Evolutionary conservation across 768 basidiomycete genomes (phyloP), one percentile per base, ranked within the genome.

Genomic region (Gloeopeniophorella convolvens): DNA sequence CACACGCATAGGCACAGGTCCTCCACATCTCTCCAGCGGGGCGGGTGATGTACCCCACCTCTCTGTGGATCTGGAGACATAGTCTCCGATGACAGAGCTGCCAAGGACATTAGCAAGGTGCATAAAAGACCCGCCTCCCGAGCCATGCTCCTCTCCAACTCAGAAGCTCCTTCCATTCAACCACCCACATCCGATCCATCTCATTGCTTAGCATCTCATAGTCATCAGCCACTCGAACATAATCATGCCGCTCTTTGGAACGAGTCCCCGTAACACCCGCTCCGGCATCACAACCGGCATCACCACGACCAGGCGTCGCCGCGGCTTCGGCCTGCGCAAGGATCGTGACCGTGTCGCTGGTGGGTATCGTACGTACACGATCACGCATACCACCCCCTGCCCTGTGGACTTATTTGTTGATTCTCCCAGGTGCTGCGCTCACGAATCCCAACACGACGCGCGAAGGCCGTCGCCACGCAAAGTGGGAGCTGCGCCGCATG

Each of bases 371-470:
- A 60, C 60, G 74, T 61, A 16, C 45, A 10, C 3, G 7, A 36
- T 35, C 28, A 4, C 10, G 21, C 39, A 33, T 21, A 31, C 24
- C 15, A 10, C 11, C 11, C 23, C 31, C 16, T 27, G n/a, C 39
- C 35, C 43, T 46, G 26, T 28, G 32, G 16, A 39, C 28, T 12
- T n/a, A 51, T 30, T 2, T 20, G 26, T 32, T 49, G 39, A 40
- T 42, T 24, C 46, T 31, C 40, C 18, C 57, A 76, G 73, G 72
- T 64, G 72, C 74, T 28, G 73, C 76, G 3, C 64, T 77, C 4
- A 49, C 71, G n/a, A 79, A 76, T 56, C 75, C 78, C 2, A 73
- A 75, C 42, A 77, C 76, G 6, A 74, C 73, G 4, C 66, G 59
- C 9, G 39, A 60, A n/a, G 73, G 74, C 3, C 67, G 75, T 11